These are phyloP conservation scores for Zangia roseola DNA, from an alignment of 768 basidiomycete genomes.

Conservation along the genomic window DNA sequence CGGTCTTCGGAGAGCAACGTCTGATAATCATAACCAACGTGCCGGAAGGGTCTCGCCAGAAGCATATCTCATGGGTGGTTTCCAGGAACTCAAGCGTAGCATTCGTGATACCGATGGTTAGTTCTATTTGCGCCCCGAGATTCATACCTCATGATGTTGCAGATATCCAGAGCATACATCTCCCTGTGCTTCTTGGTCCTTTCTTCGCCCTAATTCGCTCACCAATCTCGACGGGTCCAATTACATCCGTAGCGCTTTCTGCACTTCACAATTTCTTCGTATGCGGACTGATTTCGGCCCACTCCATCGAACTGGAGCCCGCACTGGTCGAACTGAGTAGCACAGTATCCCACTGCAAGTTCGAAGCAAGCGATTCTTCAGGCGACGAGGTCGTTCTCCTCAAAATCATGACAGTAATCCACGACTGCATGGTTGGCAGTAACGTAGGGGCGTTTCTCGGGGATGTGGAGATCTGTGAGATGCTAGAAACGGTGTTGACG, in stretches of 20 bases:
- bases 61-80: constrained; percentile 85
- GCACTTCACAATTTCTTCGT: constrained; percentile 87
- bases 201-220: constrained; percentile 95
- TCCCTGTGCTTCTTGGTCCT: constrained; percentile 70
- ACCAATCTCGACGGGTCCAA: constrained; percentile 92
- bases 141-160: constrained; percentile 16
- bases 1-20: constrained; percentile 64
- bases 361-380: constrained; percentile 96
- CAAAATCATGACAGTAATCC: constrained; percentile 87
- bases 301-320: constrained; percentile 54
- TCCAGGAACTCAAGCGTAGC: constrained; percentile 78
- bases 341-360: constrained; percentile 93
- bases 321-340: constrained; percentile 83
- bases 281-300: constrained; percentile 65
- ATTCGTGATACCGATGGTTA: constrained; percentile 68
- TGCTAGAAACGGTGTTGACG: constrained; percentile 95
- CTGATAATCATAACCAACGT: constrained; percentile 41
- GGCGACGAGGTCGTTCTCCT: constrained; percentile 95
- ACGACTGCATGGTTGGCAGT: constrained; percentile 70
- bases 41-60: constrained; percentile 61
- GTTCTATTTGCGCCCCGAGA: constrained; percentile 20
- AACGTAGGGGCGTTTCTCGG: constrained; percentile 70
- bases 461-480: constrained; percentile 95
- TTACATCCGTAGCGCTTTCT: constrained; percentile 91
- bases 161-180: constrained; percentile 61